Evolutionary conservation across 1,284 basidiomycete species (phyloP).

Genomic region (Grifola frondosa): DNA sequence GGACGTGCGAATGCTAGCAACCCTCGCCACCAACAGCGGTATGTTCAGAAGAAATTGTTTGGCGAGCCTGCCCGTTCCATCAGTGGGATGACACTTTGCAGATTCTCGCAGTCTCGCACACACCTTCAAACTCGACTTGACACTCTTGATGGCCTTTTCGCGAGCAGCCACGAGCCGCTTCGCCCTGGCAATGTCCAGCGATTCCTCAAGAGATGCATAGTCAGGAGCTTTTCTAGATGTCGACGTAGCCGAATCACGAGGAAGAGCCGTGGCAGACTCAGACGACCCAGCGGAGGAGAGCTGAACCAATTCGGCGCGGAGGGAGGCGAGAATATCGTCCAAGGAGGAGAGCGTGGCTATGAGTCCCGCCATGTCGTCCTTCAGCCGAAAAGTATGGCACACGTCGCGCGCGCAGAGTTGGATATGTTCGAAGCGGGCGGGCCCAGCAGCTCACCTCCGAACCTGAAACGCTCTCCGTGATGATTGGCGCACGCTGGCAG

Average conservation of each 20-base stretch:
- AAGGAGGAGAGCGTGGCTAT: conserved; percentile 57
- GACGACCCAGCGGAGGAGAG: conserved; percentile 1
- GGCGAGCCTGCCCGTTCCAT: no score
- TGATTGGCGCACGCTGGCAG: neutral
- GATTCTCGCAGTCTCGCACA: no score
- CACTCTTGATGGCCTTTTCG: conserved; percentile 40
- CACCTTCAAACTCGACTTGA: conserved; percentile 29
- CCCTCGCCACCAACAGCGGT: no score
- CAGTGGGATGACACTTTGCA: no score
- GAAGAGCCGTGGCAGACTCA: neutral
- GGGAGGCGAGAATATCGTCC: conserved; percentile 56
- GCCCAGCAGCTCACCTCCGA: conserved; percentile 75
- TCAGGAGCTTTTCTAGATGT: conserved; percentile 29
- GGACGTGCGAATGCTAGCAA: no score
- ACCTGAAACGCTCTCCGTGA: conserved; percentile 46
- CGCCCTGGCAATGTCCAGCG: conserved; percentile 44
- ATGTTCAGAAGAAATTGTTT: no score
- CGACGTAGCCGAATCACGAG: neutral
- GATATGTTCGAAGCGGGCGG: conserved; percentile 76
- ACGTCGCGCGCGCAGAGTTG: conserved; percentile 74
- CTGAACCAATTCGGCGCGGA: conserved; percentile 52
- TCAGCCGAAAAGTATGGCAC: conserved; percentile 60
- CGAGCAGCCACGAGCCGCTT: conserved; percentile 48
- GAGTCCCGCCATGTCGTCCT: conserved; percentile 63
- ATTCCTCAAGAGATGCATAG: conserved; percentile 39